Evolutionary conservation across 495 filamentous ascomycete species (phyloP), one percentile per base, ranked within the genome.

Genomic region (Durotheca rogersii): DNA sequence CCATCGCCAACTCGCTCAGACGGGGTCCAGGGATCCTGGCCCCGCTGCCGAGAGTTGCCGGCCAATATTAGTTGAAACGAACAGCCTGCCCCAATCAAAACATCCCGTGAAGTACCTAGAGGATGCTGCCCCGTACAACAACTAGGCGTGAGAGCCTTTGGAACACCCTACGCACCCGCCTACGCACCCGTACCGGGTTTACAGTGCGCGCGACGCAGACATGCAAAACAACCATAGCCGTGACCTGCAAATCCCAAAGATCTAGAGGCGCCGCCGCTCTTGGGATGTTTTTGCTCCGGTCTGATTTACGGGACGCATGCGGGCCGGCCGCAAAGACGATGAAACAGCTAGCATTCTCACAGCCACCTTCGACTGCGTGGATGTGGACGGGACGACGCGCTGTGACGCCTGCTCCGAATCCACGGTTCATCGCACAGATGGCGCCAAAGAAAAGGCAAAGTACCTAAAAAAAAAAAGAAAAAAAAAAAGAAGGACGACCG

Each of bases 51-150:
- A 46, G 44, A 43, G 37, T 30, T 21, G 19, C 30, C 25, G 16
- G 21, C 12, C 27, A 44, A 25, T 39, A 30, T 43, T 47, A 43
- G 54, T 51, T 44, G 54, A 58, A 58, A 58, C 54, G 43, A 30
- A 48, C 33, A 44, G 20, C 25, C 38, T 31, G 33, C 38, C n/a
- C 38, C 48, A 58, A 52, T 48, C 48, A 48, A n/a, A 58, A 51
- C 49, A 44, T 51, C 47, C n/a, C 18, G 47, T 47, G 53, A 51
- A 50, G 23, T 27, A 9, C n/a, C n/a, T n/a, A n/a, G n/a, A n/a
- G n/a, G n/a, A n/a, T n/a, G n/a, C n/a, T n/a, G n/a, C n/a, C n/a
- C n/a, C n/a, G n/a, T n/a, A n/a, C n/a, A n/a, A n/a, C n/a, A n/a
- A n/a, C n/a, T n/a, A n/a, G n/a, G n/a, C n/a, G n/a, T n/a, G n/a